Evolutionary conservation across 2,329 filamentous ascomycete genomes (phyloP).

Genomic region (Huntiella decipiens): DNA sequence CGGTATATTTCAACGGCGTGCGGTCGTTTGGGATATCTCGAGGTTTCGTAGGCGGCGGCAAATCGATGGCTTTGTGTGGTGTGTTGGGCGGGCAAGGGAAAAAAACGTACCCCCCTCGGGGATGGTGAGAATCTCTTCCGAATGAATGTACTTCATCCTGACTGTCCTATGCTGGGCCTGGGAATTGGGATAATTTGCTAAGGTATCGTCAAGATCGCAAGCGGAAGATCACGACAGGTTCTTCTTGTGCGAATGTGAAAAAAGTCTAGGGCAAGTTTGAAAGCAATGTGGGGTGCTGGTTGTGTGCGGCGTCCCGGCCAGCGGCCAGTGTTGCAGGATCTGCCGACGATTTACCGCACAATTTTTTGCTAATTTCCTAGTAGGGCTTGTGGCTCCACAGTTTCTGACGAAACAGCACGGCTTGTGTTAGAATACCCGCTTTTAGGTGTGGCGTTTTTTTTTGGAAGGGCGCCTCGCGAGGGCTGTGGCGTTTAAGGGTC

Average conservation of each 20-base stretch:
- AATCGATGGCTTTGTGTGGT: constrained; percentile 2
- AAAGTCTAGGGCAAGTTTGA: constrained; percentile 22
- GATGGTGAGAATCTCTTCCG: constrained; percentile 84
- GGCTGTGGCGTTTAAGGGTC: too few species aligned
- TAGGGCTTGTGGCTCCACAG: constrained; percentile 12
- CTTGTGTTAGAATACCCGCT: too few species aligned
- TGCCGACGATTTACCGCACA: constrained; percentile 11
- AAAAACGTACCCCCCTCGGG: constrained; percentile 78
- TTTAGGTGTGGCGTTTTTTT: too few species aligned
- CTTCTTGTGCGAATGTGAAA: constrained; percentile 24
- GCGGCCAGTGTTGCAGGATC: constrained; percentile 3
- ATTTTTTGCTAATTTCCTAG: constrained; percentile 6
- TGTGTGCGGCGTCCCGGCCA: constrained; percentile 11
- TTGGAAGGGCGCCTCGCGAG: too few species aligned
- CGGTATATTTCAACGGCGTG: neutral
- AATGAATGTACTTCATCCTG: constrained; percentile 99
- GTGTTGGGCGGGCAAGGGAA: neutral
- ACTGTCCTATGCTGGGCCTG: constrained; percentile 30
- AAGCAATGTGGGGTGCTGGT: constrained; percentile 11
- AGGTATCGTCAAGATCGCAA: constrained; percentile 11
- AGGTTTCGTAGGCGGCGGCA: constrained; percentile 1
- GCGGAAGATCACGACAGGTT: constrained; percentile 19
- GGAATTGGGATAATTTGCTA: constrained; percentile 10
- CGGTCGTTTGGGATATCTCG: constrained; percentile 4
- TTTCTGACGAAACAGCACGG: neutral